These are phyloP conservation scores for Boeremia lycopersici DNA, from an alignment of 2,329 filamentous ascomycete genomes.

Conservation along the genomic window DNA sequence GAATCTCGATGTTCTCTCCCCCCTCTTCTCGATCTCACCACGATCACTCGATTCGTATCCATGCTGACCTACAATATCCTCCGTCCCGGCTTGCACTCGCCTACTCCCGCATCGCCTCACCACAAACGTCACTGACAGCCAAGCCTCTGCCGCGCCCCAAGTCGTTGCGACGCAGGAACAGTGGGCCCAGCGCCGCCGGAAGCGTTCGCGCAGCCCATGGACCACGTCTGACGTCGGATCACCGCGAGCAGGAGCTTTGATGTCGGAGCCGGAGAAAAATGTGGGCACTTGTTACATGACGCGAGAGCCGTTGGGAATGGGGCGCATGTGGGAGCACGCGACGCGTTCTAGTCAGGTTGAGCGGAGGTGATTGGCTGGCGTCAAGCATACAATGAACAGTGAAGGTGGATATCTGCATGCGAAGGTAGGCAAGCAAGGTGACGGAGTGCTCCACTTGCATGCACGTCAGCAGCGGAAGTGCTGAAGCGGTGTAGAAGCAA, in stretches of 20 bases:
- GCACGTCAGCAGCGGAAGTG: slow-evolving; percentile 3
- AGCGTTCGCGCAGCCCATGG: slow-evolving; percentile 1
- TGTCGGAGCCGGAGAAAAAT: background rate
- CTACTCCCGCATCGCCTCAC: slow-evolving; percentile 10
- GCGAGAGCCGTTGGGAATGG: background rate
- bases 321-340: background rate
- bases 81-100: background rate
- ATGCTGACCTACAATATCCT: slow-evolving; percentile 3
- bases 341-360: background rate
- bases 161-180: slow-evolving; percentile 12
- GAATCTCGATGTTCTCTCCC: slow-evolving; percentile 7
- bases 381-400: background rate
- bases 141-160: slow-evolving; percentile 11
- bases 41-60: background rate
- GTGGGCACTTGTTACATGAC: background rate
- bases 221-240: slow-evolving; percentile 13
- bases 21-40: background rate
- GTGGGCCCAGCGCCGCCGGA: slow-evolving; percentile 4
- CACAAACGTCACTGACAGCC: slow-evolving; percentile 12
- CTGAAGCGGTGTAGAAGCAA: background rate
- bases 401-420: background rate
- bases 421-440: slow-evolving; percentile 1
- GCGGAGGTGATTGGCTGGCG: background rate
- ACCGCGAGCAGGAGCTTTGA: slow-evolving; percentile 5
- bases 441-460: background rate